Evolutionary conservation across 345 rosid genomes (phyloP).

Genomic region (Hevea brasiliensis): DNA sequence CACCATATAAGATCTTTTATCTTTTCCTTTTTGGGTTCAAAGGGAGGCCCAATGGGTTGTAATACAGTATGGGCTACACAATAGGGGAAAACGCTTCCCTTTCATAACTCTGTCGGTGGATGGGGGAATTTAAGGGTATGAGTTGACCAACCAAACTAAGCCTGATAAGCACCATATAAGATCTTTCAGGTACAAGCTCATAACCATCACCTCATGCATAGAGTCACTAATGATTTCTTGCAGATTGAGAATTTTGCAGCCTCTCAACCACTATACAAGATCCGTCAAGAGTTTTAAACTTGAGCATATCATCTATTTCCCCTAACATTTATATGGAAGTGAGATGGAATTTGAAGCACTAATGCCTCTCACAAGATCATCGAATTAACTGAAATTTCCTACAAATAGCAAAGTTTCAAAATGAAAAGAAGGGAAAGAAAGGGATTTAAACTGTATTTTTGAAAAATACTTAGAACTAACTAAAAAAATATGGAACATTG

Average conservation of each 20-base stretch:
- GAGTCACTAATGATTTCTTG: not conserved
- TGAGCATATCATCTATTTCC: not conserved
- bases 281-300: not conserved
- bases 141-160: no score
- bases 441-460: not conserved
- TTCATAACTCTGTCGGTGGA: no score
- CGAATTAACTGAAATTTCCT: not conserved
- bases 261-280: not conserved
- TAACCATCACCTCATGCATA: not conserved
- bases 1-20: not conserved
- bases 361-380: not conserved
- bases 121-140: no score
- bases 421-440: not conserved
- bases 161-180: not conserved
- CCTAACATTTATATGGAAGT: not conserved
- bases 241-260: not conserved
- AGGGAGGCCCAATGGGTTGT: no score
- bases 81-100: no score
- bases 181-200: not conserved
- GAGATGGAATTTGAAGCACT: not conserved
- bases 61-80: no score
- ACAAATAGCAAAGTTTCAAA: slow-evolving; percentile 1
- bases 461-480: not conserved
- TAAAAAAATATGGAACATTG: no score
- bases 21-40: no score